phyloP scores from a whole-genome alignment of 306 rosid genomes.

The Cucumis melo region DNA sequence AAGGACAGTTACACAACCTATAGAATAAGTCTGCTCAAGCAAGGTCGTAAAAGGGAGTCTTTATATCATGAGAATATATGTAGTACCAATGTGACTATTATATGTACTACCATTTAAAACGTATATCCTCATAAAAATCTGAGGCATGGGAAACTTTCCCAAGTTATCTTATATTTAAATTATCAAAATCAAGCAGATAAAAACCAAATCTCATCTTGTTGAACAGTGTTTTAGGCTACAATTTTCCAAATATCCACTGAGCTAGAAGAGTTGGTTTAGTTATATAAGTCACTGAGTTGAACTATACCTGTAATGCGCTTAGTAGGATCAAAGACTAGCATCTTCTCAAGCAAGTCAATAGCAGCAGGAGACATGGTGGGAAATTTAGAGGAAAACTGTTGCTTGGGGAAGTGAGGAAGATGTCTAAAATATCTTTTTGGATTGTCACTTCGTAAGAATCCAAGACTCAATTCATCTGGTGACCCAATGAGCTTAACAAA shows the following conservation, averaged over 20 bases:
- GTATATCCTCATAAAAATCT: background rate
- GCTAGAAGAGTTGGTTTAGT: background rate
- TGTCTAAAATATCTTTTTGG: slow-evolving; percentile 78
- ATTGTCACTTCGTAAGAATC: slow-evolving; percentile 82
- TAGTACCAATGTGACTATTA: background rate
- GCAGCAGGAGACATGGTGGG: slow-evolving; percentile 64
- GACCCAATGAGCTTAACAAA: slow-evolving; percentile 78
- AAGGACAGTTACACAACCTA: no score
- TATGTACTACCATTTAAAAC: background rate
- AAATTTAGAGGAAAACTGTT: slow-evolving; percentile 49
- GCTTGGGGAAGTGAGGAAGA: slow-evolving; percentile 76
- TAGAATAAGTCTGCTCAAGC: no score
- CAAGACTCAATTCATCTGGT: slow-evolving; percentile 88
- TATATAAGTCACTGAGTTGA: background rate
- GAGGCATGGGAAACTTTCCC: background rate
- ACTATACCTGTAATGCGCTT: slow-evolving; percentile 79
- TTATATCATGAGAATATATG: no score
- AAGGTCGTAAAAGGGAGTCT: no score
- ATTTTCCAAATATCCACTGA: background rate
- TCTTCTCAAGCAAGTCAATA: slow-evolving; percentile 82
- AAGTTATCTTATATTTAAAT: background rate
- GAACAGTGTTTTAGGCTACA: background rate
- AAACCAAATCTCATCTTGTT: background rate
- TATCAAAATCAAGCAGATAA: background rate
- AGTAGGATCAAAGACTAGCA: slow-evolving; percentile 89